Conservation (phyloP, 2,329 filamentous ascomycete species). For the Fusarium udum region DNA sequence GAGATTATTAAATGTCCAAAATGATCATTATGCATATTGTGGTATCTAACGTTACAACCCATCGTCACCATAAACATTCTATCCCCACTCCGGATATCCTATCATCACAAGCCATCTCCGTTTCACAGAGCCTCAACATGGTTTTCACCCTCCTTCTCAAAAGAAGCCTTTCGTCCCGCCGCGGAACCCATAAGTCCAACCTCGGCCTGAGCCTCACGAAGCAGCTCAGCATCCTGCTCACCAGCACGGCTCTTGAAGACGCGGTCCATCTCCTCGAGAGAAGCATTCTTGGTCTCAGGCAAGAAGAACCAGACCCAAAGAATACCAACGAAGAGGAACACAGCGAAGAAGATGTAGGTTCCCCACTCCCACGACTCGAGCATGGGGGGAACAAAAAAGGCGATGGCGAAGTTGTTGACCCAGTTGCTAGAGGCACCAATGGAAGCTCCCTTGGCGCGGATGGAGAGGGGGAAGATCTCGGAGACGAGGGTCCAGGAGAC, state of each 20-base stretch:
- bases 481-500: conserved; percentile 59
- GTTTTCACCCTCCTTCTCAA: conserved; percentile 15
- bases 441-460: conserved; percentile 55
- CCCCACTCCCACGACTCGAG: conserved; percentile 53
- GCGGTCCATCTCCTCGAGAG: conserved; percentile 64
- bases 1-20: background rate
- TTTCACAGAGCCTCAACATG: conserved; percentile 16
- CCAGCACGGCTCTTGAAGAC: conserved; percentile 57
- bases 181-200: conserved; percentile 22
- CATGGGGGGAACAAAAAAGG: conserved; percentile 56
- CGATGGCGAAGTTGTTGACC: conserved; percentile 58
- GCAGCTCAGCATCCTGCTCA: conserved; percentile 33
- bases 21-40: background rate
- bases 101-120: background rate
- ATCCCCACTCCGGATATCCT: background rate
- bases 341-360: conserved; percentile 67
- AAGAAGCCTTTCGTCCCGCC: background rate
- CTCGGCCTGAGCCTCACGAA: conserved; percentile 37
- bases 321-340: conserved; percentile 56
- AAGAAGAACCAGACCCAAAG: conserved; percentile 61
- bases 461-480: conserved; percentile 57
- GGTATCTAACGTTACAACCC: background rate
- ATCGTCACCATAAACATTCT: background rate
- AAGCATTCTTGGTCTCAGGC: conserved; percentile 65
- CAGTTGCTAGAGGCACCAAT: conserved; percentile 56